Base-by-base conservation (phyloP, 169 alveolate genomes). In the Theileria sp. region DNA sequence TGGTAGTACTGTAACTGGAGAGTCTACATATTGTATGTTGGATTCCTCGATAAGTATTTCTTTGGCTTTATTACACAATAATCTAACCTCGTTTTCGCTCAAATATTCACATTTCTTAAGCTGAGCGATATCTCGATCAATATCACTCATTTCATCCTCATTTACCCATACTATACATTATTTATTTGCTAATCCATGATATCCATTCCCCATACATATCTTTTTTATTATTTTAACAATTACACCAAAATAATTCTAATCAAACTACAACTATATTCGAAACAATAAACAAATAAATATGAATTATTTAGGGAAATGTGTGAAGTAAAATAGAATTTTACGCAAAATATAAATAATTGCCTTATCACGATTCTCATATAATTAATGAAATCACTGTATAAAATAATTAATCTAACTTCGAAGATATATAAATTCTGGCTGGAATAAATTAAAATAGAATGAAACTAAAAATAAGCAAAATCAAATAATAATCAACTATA, bases 1-100 rank as follows among this genome's bases (percentile, higher is more conserved):
- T 28, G 12, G 28, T 3, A n/a, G 32, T 51, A 96, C 97, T 67
- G 99, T 98, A 58, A 98, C 99, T 9, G 99, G 99, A 3, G 99
- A 96, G 75, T 95, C 97, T 15, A 98, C 95, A 38, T 97, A 92
- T 83, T 97, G 97, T 49, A 98, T 98, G 87, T 97, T 98, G 62
- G 97, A 91, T 71, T 98, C 99, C 86, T 97, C 98, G 65, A 96
- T 95, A 74, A 98, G 94, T 32, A 98, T 97, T 75, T 97, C 99
- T 80, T 97, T 95, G 13, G 99, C 99, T 87, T 96, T 97, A 75
- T 94, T 94, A 92, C 99, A 97, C 56, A 98, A 93, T 58, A 92
- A 92, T 86, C 94, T 96, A 62, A 97, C 98, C 86, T 97, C 99
- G 19, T 93, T 85, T 90, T 98, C 99, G 68, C 95, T 95, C 69